Evolutionary conservation across 345 rosid species (phyloP), one percentile per base, ranked within the genome.

Genomic region (Eucalyptus sp.): DNA sequence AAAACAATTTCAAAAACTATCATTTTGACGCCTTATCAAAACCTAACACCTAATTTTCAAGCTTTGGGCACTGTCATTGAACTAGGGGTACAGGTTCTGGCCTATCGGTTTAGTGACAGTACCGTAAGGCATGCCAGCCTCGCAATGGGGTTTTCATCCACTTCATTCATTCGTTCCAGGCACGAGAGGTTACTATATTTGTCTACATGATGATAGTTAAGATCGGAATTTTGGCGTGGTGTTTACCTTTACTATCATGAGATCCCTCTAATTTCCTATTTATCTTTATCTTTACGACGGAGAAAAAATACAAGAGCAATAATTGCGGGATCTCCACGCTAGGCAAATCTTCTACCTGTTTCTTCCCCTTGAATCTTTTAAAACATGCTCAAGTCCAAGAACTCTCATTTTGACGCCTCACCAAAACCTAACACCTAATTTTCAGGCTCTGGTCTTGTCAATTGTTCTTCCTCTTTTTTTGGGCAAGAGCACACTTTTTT

Each of bases 121-220:
- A 10, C 1, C 2, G 0, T 52, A 52, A 52, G 58, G 25, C 58
- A 52, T 52, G 58, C 58, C 0, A 7, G 9, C 24, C 24, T 52
- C 2, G 7, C 0, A 1, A 2, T 52, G 2, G 2, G 5, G 5
- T 10, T 52, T 52, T 52, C 4, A 52, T 25, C 25, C 10, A 52
- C 1, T 0, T n/a, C n/a, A n/a, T 52, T 20, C 5, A 52, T 10
- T 52, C 25, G 2, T 4, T 2, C 2, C 2, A 20, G 1, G 0
- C 2, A 0, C 2, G 5, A 1, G 1, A 52, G 2, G 8, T 52
- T 52, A 52, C 0, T 8, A 52, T 52, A 52, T 2, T 20, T 52
- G 2, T 2, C 0, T 7, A 52, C 0, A 1, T 0, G 0, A 52
- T 52, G 0, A 52, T 20, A 52, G 9, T 0, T 20, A 52, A 1